A percentile compares a stretch with the other conserved stretches of the same genome.
Evolutionary conservation across 495 filamentous ascomycete species (phyloP).

Genomic region (Neurospora africana): DNA sequence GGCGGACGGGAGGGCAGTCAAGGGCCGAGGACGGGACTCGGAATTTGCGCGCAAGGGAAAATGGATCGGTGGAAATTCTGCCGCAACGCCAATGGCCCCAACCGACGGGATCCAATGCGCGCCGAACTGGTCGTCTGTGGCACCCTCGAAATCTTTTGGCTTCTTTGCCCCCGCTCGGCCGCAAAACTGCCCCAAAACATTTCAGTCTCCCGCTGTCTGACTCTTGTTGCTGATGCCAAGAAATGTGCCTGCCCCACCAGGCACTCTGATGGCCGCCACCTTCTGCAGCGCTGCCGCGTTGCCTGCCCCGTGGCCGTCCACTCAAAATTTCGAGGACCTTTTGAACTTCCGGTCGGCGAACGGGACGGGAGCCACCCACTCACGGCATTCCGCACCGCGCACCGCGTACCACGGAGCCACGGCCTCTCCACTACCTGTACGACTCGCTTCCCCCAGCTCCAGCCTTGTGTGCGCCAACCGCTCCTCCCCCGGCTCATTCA

Average conservation of each 20-base stretch:
- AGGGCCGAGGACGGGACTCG: neutral
- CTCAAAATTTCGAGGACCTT: neutral
- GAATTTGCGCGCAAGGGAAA: conserved; percentile 4
- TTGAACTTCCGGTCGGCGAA: neutral
- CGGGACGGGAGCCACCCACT: neutral
- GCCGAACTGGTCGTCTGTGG: neutral
- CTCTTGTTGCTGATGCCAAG: neutral
- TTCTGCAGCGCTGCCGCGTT: neutral
- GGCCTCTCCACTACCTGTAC: neutral
- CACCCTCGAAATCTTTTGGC: neutral
- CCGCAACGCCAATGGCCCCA: neutral
- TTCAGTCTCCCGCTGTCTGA: neutral
- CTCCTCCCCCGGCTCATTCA: neutral
- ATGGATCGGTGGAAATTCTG: conserved; percentile 5
- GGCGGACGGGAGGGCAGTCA: neutral
- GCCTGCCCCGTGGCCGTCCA: neutral
- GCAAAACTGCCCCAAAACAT: neutral
- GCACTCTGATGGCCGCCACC: neutral
- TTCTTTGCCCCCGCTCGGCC: neutral
- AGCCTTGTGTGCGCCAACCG: neutral
- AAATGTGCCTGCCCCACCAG: neutral
- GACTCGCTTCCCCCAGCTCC: neutral
- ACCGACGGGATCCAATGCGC: neutral
- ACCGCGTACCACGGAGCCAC: neutral
- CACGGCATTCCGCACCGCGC: neutral